These are phyloP conservation scores for Spergularia bocconei DNA, from an alignment of 148 eudicot species.

Conservation along the genomic window DNA sequence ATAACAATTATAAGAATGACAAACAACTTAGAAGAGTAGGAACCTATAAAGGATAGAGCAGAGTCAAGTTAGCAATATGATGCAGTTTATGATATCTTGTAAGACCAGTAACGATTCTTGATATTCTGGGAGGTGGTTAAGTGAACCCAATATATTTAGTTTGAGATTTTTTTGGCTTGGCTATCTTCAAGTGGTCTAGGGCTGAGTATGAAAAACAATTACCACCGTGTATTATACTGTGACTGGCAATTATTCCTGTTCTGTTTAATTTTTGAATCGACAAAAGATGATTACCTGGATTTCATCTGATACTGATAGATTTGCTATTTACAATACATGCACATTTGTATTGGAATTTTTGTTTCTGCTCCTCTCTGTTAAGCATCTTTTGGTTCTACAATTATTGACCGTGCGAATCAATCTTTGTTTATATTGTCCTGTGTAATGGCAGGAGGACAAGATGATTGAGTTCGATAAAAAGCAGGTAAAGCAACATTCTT, in stretches of 20 bases:
- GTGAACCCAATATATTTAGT: not conserved
- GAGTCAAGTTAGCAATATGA: not conserved
- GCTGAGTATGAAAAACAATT: not conserved
- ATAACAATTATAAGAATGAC: not conserved
- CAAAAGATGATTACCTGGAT: not conserved
- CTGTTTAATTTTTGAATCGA: not conserved
- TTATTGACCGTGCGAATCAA: not conserved
- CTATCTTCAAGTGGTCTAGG: not conserved
- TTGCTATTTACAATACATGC: not conserved
- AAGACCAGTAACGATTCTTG: not conserved
- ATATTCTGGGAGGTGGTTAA: not conserved
- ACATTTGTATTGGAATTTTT: not conserved
- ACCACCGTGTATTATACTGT: not conserved
- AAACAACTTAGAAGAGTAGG: not conserved
- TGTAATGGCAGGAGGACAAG: constrained; percentile 58
- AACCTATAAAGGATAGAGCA: not conserved
- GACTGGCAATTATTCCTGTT: not conserved
- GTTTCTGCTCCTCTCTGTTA: not conserved
- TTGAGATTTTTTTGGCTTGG: not conserved
- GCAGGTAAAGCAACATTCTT: constrained; percentile 50
- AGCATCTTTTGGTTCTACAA: not conserved
- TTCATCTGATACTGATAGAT: not conserved
- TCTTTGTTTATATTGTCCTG: not conserved
- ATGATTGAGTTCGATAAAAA: constrained; percentile 55
- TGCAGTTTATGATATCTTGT: not conserved